phyloP scores from a whole-genome alignment of 768 basidiomycete species.

The Pilatotrama ljubarskyi region DNA sequence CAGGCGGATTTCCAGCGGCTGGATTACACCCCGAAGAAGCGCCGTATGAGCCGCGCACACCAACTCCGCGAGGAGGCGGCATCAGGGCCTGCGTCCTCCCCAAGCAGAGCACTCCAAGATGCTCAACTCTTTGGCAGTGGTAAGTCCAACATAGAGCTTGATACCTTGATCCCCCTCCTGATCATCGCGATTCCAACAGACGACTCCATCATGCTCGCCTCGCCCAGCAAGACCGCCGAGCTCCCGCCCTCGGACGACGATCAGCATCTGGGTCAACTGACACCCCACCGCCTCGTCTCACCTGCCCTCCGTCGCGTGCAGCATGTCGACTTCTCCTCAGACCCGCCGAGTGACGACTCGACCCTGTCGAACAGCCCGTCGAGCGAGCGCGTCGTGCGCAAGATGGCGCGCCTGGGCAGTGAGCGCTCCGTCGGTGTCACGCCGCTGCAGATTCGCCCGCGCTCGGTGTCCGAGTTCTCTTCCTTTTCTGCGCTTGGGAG shows the following conservation, averaged over 20 bases:
- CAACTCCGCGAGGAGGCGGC: constrained; percentile 13
- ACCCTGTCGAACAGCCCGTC: constrained; percentile 47
- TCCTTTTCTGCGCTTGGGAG: constrained; percentile 13
- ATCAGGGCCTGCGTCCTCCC: constrained; percentile 18
- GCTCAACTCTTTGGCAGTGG: constrained; percentile 36
- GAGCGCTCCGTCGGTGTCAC: constrained; percentile 1
- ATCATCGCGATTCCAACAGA: constrained; percentile 33
- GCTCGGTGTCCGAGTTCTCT: constrained; percentile 13
- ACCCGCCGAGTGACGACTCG: constrained; percentile 49
- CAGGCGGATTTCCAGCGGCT: constrained; percentile 9
- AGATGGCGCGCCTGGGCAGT: constrained; percentile 15
- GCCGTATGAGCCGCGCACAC: constrained; percentile 14
- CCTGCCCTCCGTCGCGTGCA: constrained; percentile 48
- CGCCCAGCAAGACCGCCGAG: constrained; percentile 25
- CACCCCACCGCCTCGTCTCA: constrained; percentile 67
- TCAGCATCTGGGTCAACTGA: constrained; percentile 61
- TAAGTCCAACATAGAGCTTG: constrained; percentile 23
- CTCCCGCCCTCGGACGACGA: constrained; percentile 65
- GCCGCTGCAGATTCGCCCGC: constrained; percentile 13
- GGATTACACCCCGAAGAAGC: constrained; percentile 16
- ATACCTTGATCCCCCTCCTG: background rate
- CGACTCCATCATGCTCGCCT: constrained; percentile 47
- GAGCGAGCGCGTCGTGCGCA: constrained; percentile 35
- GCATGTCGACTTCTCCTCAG: constrained; percentile 24
- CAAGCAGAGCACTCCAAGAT: constrained; percentile 27